Evolutionary conservation across 257 asterid species (phyloP).

Genomic region (Marsdenia floribunda): DNA sequence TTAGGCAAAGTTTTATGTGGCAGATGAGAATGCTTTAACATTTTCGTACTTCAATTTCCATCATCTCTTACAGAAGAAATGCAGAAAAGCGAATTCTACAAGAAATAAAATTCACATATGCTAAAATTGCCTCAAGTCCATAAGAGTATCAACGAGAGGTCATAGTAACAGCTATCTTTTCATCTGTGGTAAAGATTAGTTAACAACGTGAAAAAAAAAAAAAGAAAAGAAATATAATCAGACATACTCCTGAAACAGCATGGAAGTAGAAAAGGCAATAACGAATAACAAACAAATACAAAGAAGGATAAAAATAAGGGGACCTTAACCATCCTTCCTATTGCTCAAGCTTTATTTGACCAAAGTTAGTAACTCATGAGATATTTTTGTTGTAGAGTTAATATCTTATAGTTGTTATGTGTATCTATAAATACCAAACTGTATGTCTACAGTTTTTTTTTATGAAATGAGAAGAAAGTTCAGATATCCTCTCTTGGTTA

Average conservation of each 20-base stretch:
- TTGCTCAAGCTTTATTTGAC: too few relatives aligned
- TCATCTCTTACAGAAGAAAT: not conserved
- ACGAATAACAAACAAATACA: not conserved
- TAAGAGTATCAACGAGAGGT: not conserved
- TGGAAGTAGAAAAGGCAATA: not conserved
- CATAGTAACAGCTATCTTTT: not conserved
- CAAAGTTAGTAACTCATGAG: too few relatives aligned
- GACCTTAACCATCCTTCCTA: not conserved
- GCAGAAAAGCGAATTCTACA: not conserved
- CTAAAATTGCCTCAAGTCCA: not conserved
- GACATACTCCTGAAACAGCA: constrained; percentile 5
- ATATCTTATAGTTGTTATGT: too few relatives aligned
- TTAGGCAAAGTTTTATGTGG: not conserved
- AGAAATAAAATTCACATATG: not conserved
- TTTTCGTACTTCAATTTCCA: too few relatives aligned
- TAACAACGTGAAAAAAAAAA: not conserved
- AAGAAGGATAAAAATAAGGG: not conserved
- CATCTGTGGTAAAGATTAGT: not conserved
- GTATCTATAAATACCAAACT: too few relatives aligned
- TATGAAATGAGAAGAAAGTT: too few relatives aligned
- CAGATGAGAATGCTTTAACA: not conserved
- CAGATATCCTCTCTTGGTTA: too few relatives aligned
- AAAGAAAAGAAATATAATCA: constrained; percentile 1
- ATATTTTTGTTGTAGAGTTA: too few relatives aligned
- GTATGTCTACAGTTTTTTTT: too few relatives aligned